These are phyloP conservation scores for Sugiyamaella floridensis DNA, from an alignment of 805 yeast genomes.

Conservation along the genomic window DNA sequence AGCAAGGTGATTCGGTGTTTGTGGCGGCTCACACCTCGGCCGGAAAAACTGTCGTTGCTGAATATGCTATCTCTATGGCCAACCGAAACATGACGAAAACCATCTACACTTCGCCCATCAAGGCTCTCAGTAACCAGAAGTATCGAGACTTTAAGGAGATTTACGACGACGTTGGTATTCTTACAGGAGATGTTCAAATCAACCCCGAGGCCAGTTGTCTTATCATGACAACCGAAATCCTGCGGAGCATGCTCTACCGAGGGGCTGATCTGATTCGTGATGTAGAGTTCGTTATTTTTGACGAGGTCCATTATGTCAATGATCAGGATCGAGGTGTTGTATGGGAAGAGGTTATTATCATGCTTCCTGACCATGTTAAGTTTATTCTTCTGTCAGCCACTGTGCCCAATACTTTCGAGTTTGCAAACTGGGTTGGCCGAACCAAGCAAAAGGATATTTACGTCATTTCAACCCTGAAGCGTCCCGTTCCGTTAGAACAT, in stretches of 20 bases:
- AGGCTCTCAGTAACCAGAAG: conserved; percentile 84
- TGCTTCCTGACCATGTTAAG: conserved; percentile 95
- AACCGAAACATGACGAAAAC: conserved; percentile 93
- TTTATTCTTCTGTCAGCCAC: conserved; percentile 90
- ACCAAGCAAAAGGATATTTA: conserved; percentile 94
- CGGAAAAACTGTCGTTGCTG: conserved; percentile 97
- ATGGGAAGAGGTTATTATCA: conserved; percentile 98
- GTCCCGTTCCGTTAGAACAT: conserved; percentile 94
- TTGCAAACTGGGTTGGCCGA: conserved; percentile 98
- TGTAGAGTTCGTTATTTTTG: conserved; percentile 95
- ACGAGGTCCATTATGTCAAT: conserved; percentile 96
- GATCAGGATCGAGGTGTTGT: conserved; percentile 97
- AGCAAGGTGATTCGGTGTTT: conserved; percentile 96
- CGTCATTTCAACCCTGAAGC: conserved; percentile 90
- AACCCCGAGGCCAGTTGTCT: conserved; percentile 94
- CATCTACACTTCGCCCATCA: conserved; percentile 92
- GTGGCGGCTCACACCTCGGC: conserved; percentile 99
- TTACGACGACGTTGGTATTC: conserved; percentile 83
- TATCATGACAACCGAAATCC: conserved; percentile 96
- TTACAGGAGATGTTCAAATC: conserved; percentile 97
- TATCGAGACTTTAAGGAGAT: conserved; percentile 79
- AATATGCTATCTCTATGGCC: conserved; percentile 97
- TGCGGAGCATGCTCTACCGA: conserved; percentile 89
- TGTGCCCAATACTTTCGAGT: conserved; percentile 96
- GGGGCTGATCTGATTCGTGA: conserved; percentile 96